Evolutionary conservation across 2,329 filamentous ascomycete species (phyloP).

Genomic region (Verticillium dahliae): DNA sequence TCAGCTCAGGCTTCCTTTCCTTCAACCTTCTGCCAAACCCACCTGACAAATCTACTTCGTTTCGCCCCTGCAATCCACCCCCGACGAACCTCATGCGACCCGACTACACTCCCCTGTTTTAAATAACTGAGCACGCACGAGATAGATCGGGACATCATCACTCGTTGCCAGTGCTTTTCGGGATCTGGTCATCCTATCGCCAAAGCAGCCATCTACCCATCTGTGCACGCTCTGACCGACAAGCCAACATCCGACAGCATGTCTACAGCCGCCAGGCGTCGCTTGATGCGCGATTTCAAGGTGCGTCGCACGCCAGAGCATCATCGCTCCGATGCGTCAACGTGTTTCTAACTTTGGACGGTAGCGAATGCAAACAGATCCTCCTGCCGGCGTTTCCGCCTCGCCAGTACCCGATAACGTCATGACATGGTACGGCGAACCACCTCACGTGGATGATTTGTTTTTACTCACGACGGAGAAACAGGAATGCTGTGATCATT

Average conservation of each 20-base stretch:
- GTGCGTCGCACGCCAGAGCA: conserved; percentile 39
- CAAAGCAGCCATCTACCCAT: background rate
- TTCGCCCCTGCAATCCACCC: background rate
- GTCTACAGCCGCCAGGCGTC: conserved; percentile 92
- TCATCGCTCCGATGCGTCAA: conserved; percentile 10
- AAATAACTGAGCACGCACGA: background rate
- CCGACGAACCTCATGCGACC: conserved; percentile 1
- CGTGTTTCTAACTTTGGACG: background rate
- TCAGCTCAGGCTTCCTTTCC: background rate
- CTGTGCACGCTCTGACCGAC: background rate
- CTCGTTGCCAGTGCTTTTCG: too few species aligned
- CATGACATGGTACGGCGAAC: conserved; percentile 76
- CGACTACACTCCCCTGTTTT: background rate
- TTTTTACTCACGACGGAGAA: conserved; percentile 1
- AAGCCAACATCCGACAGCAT: conserved; percentile 21
- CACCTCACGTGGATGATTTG: background rate
- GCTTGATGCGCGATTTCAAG: conserved; percentile 99
- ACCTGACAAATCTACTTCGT: background rate
- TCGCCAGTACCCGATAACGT: conserved; percentile 95
- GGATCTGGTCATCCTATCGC: background rate
- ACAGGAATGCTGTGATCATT: conserved; percentile 97
- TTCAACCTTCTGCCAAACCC: background rate
- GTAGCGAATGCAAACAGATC: conserved; percentile 98
- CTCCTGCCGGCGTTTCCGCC: conserved; percentile 91
- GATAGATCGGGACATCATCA: background rate